Base-by-base conservation (phyloP, 768 basidiomycete genomes). In the Plicaturopsis crispa region DNA sequence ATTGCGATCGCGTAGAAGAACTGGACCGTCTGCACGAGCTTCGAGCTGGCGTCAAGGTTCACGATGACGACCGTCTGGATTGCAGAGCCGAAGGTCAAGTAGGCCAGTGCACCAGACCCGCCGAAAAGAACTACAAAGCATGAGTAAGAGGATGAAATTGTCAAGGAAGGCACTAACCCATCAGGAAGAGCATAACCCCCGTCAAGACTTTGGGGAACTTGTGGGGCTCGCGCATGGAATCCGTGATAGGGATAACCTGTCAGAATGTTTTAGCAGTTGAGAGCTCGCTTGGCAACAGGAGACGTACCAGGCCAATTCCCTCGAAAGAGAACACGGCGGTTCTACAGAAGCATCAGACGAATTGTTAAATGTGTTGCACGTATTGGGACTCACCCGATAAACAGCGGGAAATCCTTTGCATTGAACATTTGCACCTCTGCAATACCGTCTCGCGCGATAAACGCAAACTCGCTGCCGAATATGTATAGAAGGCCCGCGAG, bases 291-390 rank as follows among this genome's bases (percentile, higher is more conserved):
- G 24, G 23, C 17, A 16, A 14, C 19, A n/a, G 19, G 20, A 21
- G 38, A 58, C 78, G 48, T 48, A 85, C 83, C 61, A 98, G 66
- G 34, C 94, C 96, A 48, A 99, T 90, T 6, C 94, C 94, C 60
- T 99, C 94, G 50, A 98, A 99, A 1, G 96, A 90, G 60, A 98
- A 98, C 21, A 97, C 94, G 3, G 96, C 94, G 17, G 96, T 97
- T 6, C 92, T 90, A 44, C 19, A 18, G 16, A 28, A 45, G 31
- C 24, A 13, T 19, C 12, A 23, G 6, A 24, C 20, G 31, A 34
- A 34, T 30, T 18, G 13, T 19, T 12, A 23, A 6, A 24, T 20
- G 31, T 33, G 33, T 30, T 18, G 10, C 33, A 34, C 21, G 12
- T 20, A 14, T 6, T 4, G 10, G 18, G 14, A 62, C 80, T 47